phyloP scores from a whole-genome alignment of 2,329 filamentous ascomycete species.

The Fusarium subglutinans region DNA sequence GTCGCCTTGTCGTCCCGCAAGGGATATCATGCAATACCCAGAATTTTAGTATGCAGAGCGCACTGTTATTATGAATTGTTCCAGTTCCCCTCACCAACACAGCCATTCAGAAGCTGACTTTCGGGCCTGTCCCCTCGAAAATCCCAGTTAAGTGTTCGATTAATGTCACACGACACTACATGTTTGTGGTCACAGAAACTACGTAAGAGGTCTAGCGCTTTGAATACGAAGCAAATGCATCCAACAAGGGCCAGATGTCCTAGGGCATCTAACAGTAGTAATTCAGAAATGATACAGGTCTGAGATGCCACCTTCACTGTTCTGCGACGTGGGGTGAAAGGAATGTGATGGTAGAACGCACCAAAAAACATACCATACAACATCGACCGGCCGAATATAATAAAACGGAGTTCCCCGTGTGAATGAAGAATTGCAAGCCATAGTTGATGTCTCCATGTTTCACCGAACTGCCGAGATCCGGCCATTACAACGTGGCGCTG shows the following conservation, averaged over 20 bases:
- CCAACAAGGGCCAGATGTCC: not conserved
- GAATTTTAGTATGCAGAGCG: not conserved
- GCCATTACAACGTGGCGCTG: not conserved
- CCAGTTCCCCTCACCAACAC: not conserved
- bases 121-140: not conserved
- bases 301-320: too few relatives aligned
- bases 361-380: too few relatives aligned
- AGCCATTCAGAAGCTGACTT: not conserved
- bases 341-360: not conserved
- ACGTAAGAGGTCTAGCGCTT: too few relatives aligned
- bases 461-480: not conserved
- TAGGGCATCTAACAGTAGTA: not conserved
- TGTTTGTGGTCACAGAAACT: not conserved
- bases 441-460: not conserved
- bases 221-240: too few relatives aligned
- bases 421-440: not conserved
- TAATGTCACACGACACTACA: not conserved
- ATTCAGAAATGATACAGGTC: not conserved
- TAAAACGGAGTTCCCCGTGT: too few relatives aligned
- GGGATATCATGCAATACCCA: not conserved
- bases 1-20: fast-evolving
- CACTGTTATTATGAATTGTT: not conserved
- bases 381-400: too few relatives aligned
- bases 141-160: not conserved
- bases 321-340: not conserved